phyloP scores from a whole-genome alignment of 441 rosid species.

The Raphanus hybrid region DNA sequence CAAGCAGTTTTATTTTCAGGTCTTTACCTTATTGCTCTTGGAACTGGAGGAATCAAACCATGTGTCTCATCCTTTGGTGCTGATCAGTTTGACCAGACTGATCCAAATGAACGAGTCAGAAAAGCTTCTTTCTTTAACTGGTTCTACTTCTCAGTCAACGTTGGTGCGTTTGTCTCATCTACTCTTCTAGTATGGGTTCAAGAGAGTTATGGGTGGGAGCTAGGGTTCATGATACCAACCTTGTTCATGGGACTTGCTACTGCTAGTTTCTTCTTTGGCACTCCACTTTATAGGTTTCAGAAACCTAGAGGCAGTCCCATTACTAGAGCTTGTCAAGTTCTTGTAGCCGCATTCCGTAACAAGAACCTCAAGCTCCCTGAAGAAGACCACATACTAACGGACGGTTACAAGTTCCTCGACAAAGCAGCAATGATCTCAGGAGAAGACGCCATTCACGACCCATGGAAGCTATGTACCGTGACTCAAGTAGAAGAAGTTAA shows the following conservation, averaged over 20 bases:
- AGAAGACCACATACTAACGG: conserved; percentile 23
- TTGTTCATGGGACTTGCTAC: conserved; percentile 40
- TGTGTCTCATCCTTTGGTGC: conserved; percentile 56
- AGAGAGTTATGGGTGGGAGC: conserved; percentile 44
- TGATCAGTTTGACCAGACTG: conserved; percentile 56
- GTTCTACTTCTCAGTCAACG: conserved; percentile 49
- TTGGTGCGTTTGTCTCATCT: conserved; percentile 50
- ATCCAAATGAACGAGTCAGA: conserved; percentile 39
- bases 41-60: conserved; percentile 50
- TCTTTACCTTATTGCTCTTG: conserved; percentile 49
- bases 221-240: conserved; percentile 47
- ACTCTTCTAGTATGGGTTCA: conserved; percentile 45
- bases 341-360: conserved; percentile 49
- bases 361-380: conserved; percentile 32
- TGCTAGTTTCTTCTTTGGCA: conserved; percentile 44
- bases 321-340: conserved; percentile 49
- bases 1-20: conserved; percentile 43
- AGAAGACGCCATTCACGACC: conserved; percentile 29
- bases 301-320: conserved; percentile 52
- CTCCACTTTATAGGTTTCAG: conserved; percentile 46
- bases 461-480: conserved; percentile 56
- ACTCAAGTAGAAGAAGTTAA: conserved; percentile 73
- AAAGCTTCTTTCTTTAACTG: conserved; percentile 51
- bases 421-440: conserved; percentile 50
- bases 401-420: conserved; percentile 49